Evolutionary conservation across 1,139 yeast species (phyloP), one percentile per base, ranked within the genome.

Genomic region (Kodamaea plutei): DNA sequence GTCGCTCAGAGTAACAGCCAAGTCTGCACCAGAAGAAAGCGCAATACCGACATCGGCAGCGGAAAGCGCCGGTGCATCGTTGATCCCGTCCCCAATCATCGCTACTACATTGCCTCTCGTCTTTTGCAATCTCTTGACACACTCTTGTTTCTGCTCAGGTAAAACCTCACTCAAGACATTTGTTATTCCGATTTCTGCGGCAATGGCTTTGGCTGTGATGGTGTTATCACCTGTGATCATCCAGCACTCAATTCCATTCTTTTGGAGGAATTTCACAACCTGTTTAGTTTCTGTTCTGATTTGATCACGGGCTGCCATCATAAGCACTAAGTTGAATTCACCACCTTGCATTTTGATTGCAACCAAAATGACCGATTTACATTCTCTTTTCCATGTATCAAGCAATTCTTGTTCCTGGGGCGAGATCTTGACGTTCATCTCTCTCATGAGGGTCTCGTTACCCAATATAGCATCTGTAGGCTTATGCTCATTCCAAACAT

Each of bases 171-270:
- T 80, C 26, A 82, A 64, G n/a, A 84, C 79, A 34, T 74, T 64
- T 3, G 61, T 63, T 15, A 84, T 79, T 0, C 84, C 84, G 19
- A 84, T 62, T 43, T 79, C 82, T 6, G 50, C 46, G 0, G 84
- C 93, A 19, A 84, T 78, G 0, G 85, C 79, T 24, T 64, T 61
- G 1, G 93, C 93, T 0, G 93, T 82, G 10, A 66, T 49, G 27
- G 52, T 62, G 46, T 82, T 81, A 47, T 84, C 94, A 12, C 93
- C 93, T 3, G 75, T 69, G 18, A 71, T 73, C 82, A 80, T 81
- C 81, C 84, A 84, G 32, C 84, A 73, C 14, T 73, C 71, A 20
- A 82, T 72, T 2, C 69, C 66, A 9, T 55, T 57, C 0, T 47
- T 33, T 25, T 69, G 64, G 7, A 84, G 58, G 15, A 54, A 58